Base-by-base conservation (phyloP, 176 grass and related monocot species). In the Stipa capillata region DNA sequence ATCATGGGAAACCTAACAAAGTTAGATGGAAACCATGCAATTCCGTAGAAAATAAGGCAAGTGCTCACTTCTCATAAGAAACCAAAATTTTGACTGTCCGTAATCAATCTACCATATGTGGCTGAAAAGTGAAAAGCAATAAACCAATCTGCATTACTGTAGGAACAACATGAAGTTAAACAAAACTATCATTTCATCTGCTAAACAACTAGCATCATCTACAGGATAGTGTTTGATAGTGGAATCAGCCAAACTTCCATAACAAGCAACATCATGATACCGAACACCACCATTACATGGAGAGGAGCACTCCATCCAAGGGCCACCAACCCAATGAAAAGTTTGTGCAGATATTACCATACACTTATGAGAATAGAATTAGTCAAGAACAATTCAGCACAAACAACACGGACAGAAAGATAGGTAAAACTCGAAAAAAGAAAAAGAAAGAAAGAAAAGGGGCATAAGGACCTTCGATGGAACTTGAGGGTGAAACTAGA, bases 271-370 rank as follows among this genome's bases (percentile, higher is more conserved):
- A 73, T 92, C 86, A 67, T 83, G 83, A 77, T 97, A 97, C 20
- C 87, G 79, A 28, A 92, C 11, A 28, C 93, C 90, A 69, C 90
- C 93, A 81, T 97, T 90, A 83, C 93, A 92, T 58, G 90, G 93
- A 54, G 93, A 90, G 36, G 93, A 97, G 54, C 90, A 97, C 17
- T 81, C 79, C 93, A 97, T 92, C 93, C 93, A 92, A 60, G 73
- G 82, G 17, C 93, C 85, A 71, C 65, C 78, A 73, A 97, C 85
- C 93, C 93, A 97, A 33, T 88, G 89, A 78, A 88, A 92, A 65
- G 43, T 87, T 85, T 90, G 87, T 97, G 74, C 47, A 45, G 61
- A 72, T 52, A 78, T 83, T 47, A 78, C 11, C 7, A 23, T n/a
- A n/a, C n/a, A n/a, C n/a, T n/a, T n/a, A n/a, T 82, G 33, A 31